Percentiles rank a stretch among this genome's conserved stretches.
phyloP scores from a whole-genome alignment of 768 basidiomycete species.

The Fomitopsis pulvina region DNA sequence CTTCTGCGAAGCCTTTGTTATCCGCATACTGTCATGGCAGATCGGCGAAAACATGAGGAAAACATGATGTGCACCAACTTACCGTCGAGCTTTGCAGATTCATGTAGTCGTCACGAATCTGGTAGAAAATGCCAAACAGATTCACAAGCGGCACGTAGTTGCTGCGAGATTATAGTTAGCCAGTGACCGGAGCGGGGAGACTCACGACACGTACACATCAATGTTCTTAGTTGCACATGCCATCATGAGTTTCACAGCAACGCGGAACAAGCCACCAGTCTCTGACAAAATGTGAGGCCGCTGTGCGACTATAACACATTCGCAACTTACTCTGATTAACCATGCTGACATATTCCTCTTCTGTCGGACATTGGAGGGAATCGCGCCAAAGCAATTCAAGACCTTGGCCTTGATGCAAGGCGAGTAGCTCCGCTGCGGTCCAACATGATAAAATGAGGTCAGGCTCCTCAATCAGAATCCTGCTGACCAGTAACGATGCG shows the following conservation, averaged over 20 bases:
- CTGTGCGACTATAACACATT: background rate
- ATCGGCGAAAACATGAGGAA: background rate
- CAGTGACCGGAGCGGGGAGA: background rate
- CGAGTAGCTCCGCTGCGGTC: constrained; percentile 21
- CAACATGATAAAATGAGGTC: background rate
- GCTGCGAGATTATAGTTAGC: constrained; percentile 29
- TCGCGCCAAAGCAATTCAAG: constrained; percentile 95
- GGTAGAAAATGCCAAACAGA: constrained; percentile 90
- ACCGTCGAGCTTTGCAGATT: constrained; percentile 78
- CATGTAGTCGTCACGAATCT: constrained; percentile 97
- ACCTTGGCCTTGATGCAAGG: constrained; percentile 89
- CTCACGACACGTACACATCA: constrained; percentile 39
- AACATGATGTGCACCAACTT: constrained; percentile 7
- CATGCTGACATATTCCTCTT: constrained; percentile 93
- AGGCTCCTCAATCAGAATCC: background rate
- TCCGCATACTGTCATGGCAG: constrained; percentile 58
- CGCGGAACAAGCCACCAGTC: constrained; percentile 88
- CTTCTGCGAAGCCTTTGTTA: constrained; percentile 88
- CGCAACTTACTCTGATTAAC: constrained; percentile 83
- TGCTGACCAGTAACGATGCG: constrained; percentile 66
- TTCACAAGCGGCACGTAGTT: constrained; percentile 92
- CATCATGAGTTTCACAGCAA: constrained; percentile 97
- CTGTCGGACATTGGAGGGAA: constrained; percentile 82
- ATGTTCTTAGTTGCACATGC: constrained; percentile 64
- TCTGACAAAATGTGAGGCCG: constrained; percentile 40